phyloP scores from a whole-genome alignment of 73 alveolate genomes.

The Paramecium sonneborni region DNA sequence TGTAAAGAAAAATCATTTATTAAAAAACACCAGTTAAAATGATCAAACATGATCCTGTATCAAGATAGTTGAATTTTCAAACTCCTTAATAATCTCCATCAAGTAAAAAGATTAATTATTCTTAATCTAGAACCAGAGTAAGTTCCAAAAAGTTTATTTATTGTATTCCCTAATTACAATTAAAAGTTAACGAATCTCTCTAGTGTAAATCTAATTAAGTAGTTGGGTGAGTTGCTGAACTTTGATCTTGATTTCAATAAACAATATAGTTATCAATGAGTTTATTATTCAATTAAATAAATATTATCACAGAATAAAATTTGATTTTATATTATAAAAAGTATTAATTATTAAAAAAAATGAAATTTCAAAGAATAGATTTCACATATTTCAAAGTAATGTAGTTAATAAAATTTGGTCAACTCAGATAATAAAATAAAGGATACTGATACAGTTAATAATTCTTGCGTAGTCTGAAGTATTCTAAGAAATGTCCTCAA shows the following conservation, averaged over 20 bases:
- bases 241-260: conserved; percentile 30
- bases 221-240: background rate
- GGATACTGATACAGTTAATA: too few species aligned
- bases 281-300: background rate
- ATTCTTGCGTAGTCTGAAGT: too few species aligned
- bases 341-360: too few species aligned
- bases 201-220: background rate
- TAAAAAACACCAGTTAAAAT: conserved; percentile 24
- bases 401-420: too few species aligned
- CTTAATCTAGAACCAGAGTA: background rate
- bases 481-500: too few species aligned
- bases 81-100: conserved; percentile 26
- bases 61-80: background rate
- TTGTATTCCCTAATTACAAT: background rate
- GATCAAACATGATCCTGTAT: background rate
- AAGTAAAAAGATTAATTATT: background rate
- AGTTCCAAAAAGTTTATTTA: background rate
- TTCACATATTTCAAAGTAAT: too few species aligned
- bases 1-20: background rate
- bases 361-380: too few species aligned
- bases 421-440: too few species aligned
- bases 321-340: background rate
- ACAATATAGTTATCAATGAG: background rate
- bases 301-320: background rate
- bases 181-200: background rate